These are phyloP conservation scores for Linnemannia exigua DNA, from an alignment of 192 early-diverging fungal genomes.

Conservation along the genomic window DNA sequence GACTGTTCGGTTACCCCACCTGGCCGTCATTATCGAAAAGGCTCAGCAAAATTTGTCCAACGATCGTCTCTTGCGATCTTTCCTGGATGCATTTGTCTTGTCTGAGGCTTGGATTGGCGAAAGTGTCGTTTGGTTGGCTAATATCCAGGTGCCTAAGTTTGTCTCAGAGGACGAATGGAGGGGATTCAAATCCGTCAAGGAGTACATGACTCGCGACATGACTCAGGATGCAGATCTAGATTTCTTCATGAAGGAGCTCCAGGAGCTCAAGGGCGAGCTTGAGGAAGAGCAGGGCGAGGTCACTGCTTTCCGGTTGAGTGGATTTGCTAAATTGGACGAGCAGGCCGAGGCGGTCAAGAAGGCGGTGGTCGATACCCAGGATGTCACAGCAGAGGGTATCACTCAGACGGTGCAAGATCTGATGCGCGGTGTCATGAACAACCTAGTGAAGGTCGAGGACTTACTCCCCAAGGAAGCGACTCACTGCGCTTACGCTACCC, in stretches of 20 bases:
- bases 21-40: slow-evolving; percentile 42
- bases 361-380: slow-evolving; percentile 23
- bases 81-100: slow-evolving; percentile 39
- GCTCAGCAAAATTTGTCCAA: slow-evolving; percentile 44
- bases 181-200: slow-evolving; percentile 35
- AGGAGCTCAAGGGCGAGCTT: slow-evolving; percentile 39
- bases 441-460: slow-evolving; percentile 50
- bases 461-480: slow-evolving; percentile 42
- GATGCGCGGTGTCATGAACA: slow-evolving; percentile 46
- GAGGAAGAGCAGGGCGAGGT: slow-evolving; percentile 44
- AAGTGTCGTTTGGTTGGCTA: slow-evolving; percentile 50
- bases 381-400: slow-evolving; percentile 28
- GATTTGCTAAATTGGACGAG: slow-evolving; percentile 48
- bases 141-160: slow-evolving; percentile 37
- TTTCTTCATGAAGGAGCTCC: slow-evolving; percentile 26
- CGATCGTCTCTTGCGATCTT: slow-evolving; percentile 39
- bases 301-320: slow-evolving; percentile 39
- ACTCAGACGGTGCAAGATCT: slow-evolving; percentile 35
- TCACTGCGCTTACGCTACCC: slow-evolving; percentile 36
- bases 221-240: slow-evolving; percentile 32
- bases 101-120: slow-evolving; percentile 55
- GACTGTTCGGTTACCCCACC: slow-evolving; percentile 36
- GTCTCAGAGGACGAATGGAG: slow-evolving; percentile 40
- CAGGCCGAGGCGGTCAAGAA: slow-evolving; percentile 42
- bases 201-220: slow-evolving; percentile 27